These are phyloP conservation scores for Lasiosphaeris hirsuta DNA, from an alignment of 495 filamentous ascomycete species.

Conservation along the genomic window DNA sequence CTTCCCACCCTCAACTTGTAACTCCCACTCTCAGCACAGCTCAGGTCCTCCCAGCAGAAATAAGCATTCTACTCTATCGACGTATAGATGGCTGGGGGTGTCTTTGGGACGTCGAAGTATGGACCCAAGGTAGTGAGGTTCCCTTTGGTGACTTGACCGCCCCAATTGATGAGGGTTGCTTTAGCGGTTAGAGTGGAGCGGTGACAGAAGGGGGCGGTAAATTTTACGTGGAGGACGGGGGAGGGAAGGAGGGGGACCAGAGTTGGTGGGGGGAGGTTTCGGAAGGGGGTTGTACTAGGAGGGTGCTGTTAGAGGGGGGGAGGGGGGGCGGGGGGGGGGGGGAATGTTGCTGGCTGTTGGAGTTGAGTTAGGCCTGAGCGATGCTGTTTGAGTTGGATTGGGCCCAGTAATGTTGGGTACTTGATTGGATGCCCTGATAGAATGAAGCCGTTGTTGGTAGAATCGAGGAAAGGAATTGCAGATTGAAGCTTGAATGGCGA, in stretches of 20 bases:
- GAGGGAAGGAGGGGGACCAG: conserved; percentile 3
- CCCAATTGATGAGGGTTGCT: not conserved
- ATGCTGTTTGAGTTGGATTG: no score
- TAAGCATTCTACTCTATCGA: conserved; percentile 6
- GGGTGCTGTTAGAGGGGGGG: not conserved
- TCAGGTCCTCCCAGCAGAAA: conserved; percentile 8
- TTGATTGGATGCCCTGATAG: no score
- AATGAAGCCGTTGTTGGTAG: no score
- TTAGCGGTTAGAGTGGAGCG: not conserved
- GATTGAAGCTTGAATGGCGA: no score
- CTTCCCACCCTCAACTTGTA: conserved; percentile 2
- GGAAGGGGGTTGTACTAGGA: conserved; percentile 6
- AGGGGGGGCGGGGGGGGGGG: no score
- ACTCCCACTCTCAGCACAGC: not conserved
- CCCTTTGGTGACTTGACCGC: not conserved
- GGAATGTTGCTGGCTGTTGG: no score
- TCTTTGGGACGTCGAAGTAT: conserved; percentile 1
- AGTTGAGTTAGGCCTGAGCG: no score
- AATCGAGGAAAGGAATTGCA: no score
- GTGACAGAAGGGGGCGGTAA: not conserved
- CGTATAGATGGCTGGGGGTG: not conserved
- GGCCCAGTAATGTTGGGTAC: no score
- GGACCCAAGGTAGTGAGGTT: not conserved
- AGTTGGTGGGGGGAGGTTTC: not conserved
- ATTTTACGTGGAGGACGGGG: not conserved